Evolutionary conservation across 2,329 filamentous ascomycete species (phyloP).

Genomic region (Aspergillus texensis): DNA sequence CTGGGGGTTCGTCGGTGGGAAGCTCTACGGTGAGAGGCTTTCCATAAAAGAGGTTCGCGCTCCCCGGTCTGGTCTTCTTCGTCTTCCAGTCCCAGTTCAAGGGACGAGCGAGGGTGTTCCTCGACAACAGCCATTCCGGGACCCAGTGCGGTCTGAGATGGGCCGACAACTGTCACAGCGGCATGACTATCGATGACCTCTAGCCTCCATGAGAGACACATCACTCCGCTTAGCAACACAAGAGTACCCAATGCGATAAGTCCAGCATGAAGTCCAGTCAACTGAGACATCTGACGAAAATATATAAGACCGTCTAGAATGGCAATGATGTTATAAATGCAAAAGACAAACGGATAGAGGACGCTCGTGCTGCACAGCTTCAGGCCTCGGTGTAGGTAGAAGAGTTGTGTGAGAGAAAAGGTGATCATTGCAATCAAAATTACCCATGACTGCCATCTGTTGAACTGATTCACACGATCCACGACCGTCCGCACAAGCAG

Average conservation of each 20-base stretch:
- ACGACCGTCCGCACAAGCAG: slow-evolving; percentile 83
- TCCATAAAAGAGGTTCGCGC: slow-evolving; percentile 42
- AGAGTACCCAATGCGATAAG: slow-evolving; percentile 81
- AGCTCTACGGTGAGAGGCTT: slow-evolving; percentile 27
- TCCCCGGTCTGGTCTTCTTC: slow-evolving; percentile 46
- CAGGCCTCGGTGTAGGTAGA: slow-evolving; percentile 90
- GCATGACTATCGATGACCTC: slow-evolving; percentile 60
- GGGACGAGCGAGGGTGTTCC: slow-evolving; percentile 39
- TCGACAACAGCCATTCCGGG: slow-evolving; percentile 83
- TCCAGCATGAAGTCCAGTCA: slow-evolving; percentile 71
- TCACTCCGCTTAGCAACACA: slow-evolving; percentile 82
- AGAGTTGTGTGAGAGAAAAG: slow-evolving; percentile 86
- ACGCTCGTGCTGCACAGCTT: slow-evolving; percentile 95
- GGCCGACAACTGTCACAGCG: slow-evolving; percentile 52
- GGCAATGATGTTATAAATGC: slow-evolving; percentile 98
- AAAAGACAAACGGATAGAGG: slow-evolving; percentile 95
- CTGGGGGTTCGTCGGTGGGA: slow-evolving; percentile 39
- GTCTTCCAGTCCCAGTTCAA: slow-evolving; percentile 30
- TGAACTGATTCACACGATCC: slow-evolving; percentile 88
- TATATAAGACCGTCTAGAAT: slow-evolving; percentile 97
- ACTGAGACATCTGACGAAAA: slow-evolving; percentile 82
- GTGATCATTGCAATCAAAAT: slow-evolving; percentile 80
- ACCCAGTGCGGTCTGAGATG: slow-evolving; percentile 67
- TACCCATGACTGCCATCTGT: slow-evolving; percentile 91
- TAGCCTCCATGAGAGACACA: slow-evolving; percentile 91